Conservation (phyloP, 2,329 filamentous ascomycete genomes). For the Aspergillus pseudoglaucus region DNA sequence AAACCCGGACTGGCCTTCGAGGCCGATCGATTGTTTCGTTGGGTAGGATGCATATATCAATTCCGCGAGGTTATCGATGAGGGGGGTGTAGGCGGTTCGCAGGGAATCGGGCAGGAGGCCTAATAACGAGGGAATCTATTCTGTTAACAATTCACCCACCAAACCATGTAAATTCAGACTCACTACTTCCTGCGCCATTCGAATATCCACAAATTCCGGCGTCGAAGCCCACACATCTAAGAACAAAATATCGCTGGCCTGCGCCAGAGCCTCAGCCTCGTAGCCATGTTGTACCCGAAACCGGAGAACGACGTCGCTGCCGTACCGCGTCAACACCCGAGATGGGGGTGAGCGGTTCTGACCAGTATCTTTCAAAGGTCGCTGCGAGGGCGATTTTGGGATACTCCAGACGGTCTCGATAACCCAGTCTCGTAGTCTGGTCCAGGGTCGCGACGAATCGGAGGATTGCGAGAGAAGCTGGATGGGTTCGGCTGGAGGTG, state of each 20-base stretch:
- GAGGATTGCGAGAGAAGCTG: constrained; percentile 20
- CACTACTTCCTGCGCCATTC: constrained; percentile 69
- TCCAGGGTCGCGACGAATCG: constrained; percentile 30
- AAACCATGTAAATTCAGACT: constrained; percentile 16
- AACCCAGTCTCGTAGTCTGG: constrained; percentile 34
- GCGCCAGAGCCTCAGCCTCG: constrained; percentile 65
- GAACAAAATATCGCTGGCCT: constrained; percentile 67
- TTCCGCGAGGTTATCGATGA: constrained; percentile 74
- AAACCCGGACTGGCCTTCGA: constrained; percentile 21
- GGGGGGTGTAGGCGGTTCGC: constrained; percentile 61
- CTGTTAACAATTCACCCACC: background rate
- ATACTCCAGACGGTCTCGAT: constrained; percentile 40
- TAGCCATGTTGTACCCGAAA: constrained; percentile 68
- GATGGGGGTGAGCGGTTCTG: constrained; percentile 24
- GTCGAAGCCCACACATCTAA: constrained; percentile 88
- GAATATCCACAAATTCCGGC: constrained; percentile 75
- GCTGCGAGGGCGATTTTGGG: constrained; percentile 17
- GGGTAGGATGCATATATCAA: constrained; percentile 73
- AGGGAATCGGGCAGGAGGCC: constrained; percentile 70
- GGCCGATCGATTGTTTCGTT: constrained; percentile 29
- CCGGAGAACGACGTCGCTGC: constrained; percentile 77
- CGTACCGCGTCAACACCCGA: constrained; percentile 52
- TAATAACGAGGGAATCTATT: constrained; percentile 64
- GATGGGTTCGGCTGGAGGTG: constrained; percentile 10
- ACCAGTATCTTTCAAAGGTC: constrained; percentile 10